Conservation (phyloP, 306 rosid genomes). For the Parietaria judaica region DNA sequence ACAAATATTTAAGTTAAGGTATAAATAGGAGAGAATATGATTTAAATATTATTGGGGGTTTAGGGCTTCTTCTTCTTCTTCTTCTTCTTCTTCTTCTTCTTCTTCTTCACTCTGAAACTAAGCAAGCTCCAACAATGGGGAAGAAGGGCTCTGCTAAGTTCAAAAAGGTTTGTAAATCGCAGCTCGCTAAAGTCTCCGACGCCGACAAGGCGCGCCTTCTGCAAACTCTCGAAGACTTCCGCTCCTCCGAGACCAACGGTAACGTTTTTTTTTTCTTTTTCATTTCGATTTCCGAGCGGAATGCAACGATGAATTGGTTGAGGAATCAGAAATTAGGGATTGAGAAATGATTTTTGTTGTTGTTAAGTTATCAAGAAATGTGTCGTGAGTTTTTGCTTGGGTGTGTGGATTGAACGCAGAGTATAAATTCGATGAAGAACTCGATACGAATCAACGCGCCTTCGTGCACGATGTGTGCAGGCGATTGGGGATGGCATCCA, state of each 20-base stretch:
- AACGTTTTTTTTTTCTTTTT: background rate
- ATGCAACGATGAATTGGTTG: background rate
- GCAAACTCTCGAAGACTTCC: slow-evolving; percentile 25
- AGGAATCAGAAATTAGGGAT: background rate
- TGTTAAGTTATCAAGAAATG: too few species aligned
- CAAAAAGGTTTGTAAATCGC: too few species aligned
- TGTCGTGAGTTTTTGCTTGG: background rate
- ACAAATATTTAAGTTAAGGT: too few species aligned
- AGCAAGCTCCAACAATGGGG: slow-evolving; percentile 7
- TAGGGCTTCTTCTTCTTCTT: background rate
- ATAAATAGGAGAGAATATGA: too few species aligned
- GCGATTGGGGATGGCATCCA: slow-evolving; percentile 58
- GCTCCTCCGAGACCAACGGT: slow-evolving; percentile 46
- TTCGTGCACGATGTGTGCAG: slow-evolving; percentile 43
- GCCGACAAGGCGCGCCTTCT: slow-evolving; percentile 24
- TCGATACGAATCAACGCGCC: slow-evolving; percentile 34
- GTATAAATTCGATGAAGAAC: slow-evolving; percentile 41
- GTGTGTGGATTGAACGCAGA: slow-evolving; percentile 35
- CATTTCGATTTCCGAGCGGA: slow-evolving; percentile 1
- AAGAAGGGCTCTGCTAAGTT: slow-evolving; percentile 4
- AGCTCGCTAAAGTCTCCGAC: slow-evolving; percentile 15
- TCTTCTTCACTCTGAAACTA: background rate
- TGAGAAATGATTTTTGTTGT: background rate
- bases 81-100: background rate
- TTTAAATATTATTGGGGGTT: background rate